Evolutionary conservation across 106 monocot genomes (phyloP), one percentile per base, ranked within the genome.

Genomic region (Chionographis japonica): DNA sequence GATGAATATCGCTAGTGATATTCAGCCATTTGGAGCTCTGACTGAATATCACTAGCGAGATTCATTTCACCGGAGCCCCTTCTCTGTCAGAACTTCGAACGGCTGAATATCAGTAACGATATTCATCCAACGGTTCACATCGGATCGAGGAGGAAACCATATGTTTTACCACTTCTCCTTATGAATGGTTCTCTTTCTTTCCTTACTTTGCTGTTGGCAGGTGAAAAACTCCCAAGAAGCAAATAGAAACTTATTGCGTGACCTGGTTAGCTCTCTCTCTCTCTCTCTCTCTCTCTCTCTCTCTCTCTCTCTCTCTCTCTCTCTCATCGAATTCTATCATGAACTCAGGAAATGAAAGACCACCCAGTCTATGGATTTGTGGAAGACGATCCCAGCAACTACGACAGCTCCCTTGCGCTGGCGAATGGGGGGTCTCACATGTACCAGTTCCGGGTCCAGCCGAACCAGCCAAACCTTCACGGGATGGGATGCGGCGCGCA

Each of bases 391-490:
- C 72, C 79, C 2, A 56, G 40, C 62, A 71, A 70, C 61, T 86
- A 80, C 40, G 90, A 80, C 14, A 65, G 64, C 12, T 49, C 60
- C n/a, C 63, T 75, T 8, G 93, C 78, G 10, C 75, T 89, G 6
- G 70, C 75, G 0, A 70, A 76, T 67, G 83, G 54, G 6, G 86
- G 66, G 4, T 19, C 78, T 27, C 77, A 86, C 54, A 72, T 84
- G 74, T 83, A 84, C 12, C 74, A 79, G 1, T 84, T 81, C 75
- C 78, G 84, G 1, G 78, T 93, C 42, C 86, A 85, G 58, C 89
- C 93, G 3, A 82, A 59, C 81, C 93, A 93, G 58, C 89, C 86
- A 42, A 93, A 93, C 64, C 81, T 93, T 11, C 88, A 89, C 55
- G 81, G 66, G 6, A 81, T 84, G 79, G 71, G 81, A 63, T 89